Percentiles rank a stretch among this genome's conserved stretches.
These are phyloP conservation scores for Spinacia oleracea DNA, from an alignment of 179 eudicot genomes.

Conservation along the genomic window DNA sequence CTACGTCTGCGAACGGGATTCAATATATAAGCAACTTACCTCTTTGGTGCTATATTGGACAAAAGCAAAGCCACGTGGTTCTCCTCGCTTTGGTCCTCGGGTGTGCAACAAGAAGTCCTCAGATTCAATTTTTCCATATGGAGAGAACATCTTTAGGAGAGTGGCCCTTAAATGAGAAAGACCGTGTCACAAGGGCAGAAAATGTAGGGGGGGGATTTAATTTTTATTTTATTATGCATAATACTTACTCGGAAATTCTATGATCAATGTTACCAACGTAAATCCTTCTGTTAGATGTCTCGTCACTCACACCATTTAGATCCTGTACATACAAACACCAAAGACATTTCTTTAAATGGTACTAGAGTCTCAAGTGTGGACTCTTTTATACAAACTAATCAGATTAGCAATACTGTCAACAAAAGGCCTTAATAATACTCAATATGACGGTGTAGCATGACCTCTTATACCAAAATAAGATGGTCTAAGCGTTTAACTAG, in stretches of 20 bases:
- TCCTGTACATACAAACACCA: constrained; percentile 41
- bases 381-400: background rate
- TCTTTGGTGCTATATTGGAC: constrained; percentile 68
- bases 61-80: constrained; percentile 92
- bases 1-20: background rate
- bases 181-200: constrained; percentile 6
- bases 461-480: too few relatives aligned
- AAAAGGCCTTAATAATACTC: background rate
- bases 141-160: constrained; percentile 78
- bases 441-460: background rate
- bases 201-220: background rate
- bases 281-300: constrained; percentile 61
- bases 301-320: constrained; percentile 38
- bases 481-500: too few relatives aligned
- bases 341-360: background rate
- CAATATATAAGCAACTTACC: constrained; percentile 49
- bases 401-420: background rate
- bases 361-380: background rate
- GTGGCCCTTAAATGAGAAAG: constrained; percentile 55
- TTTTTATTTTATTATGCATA: background rate
- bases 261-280: constrained; percentile 83
- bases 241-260: constrained; percentile 72
- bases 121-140: constrained; percentile 75
- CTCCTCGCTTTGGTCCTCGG: constrained; percentile 87
- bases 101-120: constrained; percentile 89